Conservation (phyloP, 2,329 filamentous ascomycete species). For the Nothopassalora personata region DNA sequence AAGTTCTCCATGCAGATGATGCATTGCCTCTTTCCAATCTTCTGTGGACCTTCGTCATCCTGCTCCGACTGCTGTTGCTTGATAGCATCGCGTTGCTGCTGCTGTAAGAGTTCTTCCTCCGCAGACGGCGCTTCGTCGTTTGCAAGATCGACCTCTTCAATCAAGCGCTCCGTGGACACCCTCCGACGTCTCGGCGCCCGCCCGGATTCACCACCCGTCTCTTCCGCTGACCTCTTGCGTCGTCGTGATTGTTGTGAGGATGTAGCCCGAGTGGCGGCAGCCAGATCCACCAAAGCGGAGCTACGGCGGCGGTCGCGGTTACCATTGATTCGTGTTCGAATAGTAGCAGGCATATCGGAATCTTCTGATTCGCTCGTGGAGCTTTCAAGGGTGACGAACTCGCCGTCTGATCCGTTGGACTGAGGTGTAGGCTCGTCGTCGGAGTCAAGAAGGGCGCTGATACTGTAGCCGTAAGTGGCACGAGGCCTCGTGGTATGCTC, state of each 20-base stretch:
- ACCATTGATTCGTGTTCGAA: neutral
- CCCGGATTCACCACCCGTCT: slow-evolving; percentile 5
- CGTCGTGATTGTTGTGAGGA: slow-evolving; percentile 1
- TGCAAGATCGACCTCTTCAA: slow-evolving; percentile 20
- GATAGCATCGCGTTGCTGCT: slow-evolving; percentile 24
- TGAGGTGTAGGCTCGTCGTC: neutral
- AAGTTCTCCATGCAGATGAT: slow-evolving; percentile 61
- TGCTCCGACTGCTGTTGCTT: slow-evolving; percentile 21
- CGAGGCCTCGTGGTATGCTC: neutral
- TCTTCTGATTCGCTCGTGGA: slow-evolving; percentile 6
- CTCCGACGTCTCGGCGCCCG: slow-evolving; percentile 10
- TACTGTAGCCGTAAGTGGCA: neutral
- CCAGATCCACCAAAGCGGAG: slow-evolving; percentile 16
- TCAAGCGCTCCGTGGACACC: slow-evolving; percentile 1
- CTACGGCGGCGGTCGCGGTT: slow-evolving; percentile 1
- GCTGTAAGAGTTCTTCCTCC: slow-evolving; percentile 34
- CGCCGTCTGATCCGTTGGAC: slow-evolving; percentile 1
- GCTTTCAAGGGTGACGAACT: slow-evolving; percentile 19
- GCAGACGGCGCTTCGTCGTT: slow-evolving; percentile 17
- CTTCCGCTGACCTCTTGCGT: slow-evolving; percentile 11
- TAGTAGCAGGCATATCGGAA: neutral
- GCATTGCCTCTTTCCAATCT: slow-evolving; percentile 50
- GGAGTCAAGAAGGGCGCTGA: neutral
- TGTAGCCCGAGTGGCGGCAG: slow-evolving; percentile 1
- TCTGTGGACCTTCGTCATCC: slow-evolving; percentile 22